Evolutionary conservation across 345 rosid genomes (phyloP).

Genomic region (Brassica napus): Da-Ae NC_063449.1:18832001-18832500

Average conservation of each 20-base stretch:
- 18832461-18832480: slow-evolving; percentile 75
- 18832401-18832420: slow-evolving; percentile 82
- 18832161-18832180: slow-evolving; percentile 51
- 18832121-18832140: slow-evolving; percentile 51
- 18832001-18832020: slow-evolving; percentile 33
- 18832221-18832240: slow-evolving; percentile 58
- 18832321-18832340: slow-evolving; percentile 92
- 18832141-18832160: slow-evolving; percentile 66
- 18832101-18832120: slow-evolving; percentile 68
- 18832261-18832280: slow-evolving; percentile 71
- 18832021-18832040: slow-evolving; percentile 46
- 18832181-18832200: background rate
- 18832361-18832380: slow-evolving; percentile 83
- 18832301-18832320: slow-evolving; percentile 76
- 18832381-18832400: slow-evolving; percentile 62
- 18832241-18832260: slow-evolving; percentile 54
- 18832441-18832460: slow-evolving; percentile 57
- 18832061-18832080: slow-evolving; percentile 54
- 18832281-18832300: slow-evolving; percentile 89
- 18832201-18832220: slow-evolving; percentile 52
- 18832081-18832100: slow-evolving; percentile 68
- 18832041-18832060: slow-evolving; percentile 40
- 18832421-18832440: slow-evolving; percentile 58
- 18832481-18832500: slow-evolving; percentile 64
- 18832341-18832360: slow-evolving; percentile 82